Percentiles rank a stretch among this genome's conserved stretches.
These are phyloP conservation scores for Citeromyces hawaiiensis DNA, from an alignment of 1,139 yeast genomes.

Conservation along the genomic window DNA sequence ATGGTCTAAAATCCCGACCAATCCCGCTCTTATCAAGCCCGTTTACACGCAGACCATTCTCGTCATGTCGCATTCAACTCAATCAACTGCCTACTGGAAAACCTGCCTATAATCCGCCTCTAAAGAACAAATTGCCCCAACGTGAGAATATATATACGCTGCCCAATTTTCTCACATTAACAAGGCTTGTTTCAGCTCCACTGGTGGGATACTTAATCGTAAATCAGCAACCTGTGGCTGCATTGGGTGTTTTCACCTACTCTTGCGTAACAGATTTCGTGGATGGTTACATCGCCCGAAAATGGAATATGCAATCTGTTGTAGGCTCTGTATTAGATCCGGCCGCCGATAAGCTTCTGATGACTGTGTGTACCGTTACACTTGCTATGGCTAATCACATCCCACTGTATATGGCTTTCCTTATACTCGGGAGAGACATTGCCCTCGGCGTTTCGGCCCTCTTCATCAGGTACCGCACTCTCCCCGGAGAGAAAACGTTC, in stretches of 20 bases:
- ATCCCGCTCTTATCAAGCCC: not conserved
- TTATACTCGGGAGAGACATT: constrained; percentile 80
- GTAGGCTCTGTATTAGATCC: constrained; percentile 93
- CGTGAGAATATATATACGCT: constrained; percentile 61
- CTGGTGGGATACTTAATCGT: constrained; percentile 68
- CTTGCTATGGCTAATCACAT: constrained; percentile 57
- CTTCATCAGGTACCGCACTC: constrained; percentile 57
- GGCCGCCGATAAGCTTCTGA: constrained; percentile 82
- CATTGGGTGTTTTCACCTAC: constrained; percentile 63
- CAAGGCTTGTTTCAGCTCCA: constrained; percentile 73
- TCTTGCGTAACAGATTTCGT: constrained; percentile 85
- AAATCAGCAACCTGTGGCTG: constrained; percentile 42
- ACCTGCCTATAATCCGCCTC: not conserved
- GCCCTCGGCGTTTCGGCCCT: constrained; percentile 66
- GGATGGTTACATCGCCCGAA: constrained; percentile 86
- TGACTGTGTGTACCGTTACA: constrained; percentile 77
- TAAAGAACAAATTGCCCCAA: not conserved
- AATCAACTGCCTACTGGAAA: not conserved
- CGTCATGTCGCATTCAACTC: not conserved
- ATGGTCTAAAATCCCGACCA: not conserved
- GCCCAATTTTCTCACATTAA: constrained; percentile 74
- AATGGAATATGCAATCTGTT: constrained; percentile 60
- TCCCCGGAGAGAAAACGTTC: constrained; percentile 69
- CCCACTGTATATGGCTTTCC: constrained; percentile 51
- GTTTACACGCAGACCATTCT: not conserved